Base-by-base conservation (phyloP, 1,284 basidiomycete genomes). In the Papiliotrema nemorosa region DNA sequence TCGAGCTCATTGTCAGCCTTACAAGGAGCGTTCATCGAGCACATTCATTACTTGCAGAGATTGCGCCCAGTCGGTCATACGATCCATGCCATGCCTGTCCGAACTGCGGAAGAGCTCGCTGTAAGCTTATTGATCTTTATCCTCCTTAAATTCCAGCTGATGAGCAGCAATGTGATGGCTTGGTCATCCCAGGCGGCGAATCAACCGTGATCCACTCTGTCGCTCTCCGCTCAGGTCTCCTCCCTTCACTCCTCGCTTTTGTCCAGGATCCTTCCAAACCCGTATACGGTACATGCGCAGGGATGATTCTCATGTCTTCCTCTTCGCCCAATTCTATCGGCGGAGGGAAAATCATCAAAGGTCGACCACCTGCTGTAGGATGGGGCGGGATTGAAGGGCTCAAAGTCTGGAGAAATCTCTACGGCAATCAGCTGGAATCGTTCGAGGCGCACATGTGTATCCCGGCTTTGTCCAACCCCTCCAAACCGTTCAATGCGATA, bases 221-320 rank as follows among this genome's bases (percentile, higher is more conserved):
- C 25, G 80, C 97, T 2, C 87, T 89, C 2, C 81, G 83, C 1
- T 82, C 85, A 0, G 88, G 88, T 0, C 79, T 98, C 38, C 73
- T 91, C 12, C 84, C 88, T 24, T 90, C 89, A 1, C 79, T 98
- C 5, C 80, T 82, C 36, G 79, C 81, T 37, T 97, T 79, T 85
- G 74, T 77, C 78, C 48, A 78, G 75, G 65, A 78, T 54, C 68
- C 72, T 1, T 40, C 69, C 0, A 88, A 85, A 62, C 85, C 90
- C 0, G 83, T 93, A 0, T 98, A 91, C 90, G 94, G 94, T 2
- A 97, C 93, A 0, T 98, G 94, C 72, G 94, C 94, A 0, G 94
- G 94, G 18, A 93, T 94, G 59, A 97, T 98, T 58, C 78, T 97
- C 44, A 82, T 97, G 38, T 82, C 89, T 3, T 79, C 84, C 57